A percentile compares a stretch with the other conserved stretches of the same genome.
Conservation (phyloP, 176 grass and related monocot species). For the Ensete glaucum region DNA sequence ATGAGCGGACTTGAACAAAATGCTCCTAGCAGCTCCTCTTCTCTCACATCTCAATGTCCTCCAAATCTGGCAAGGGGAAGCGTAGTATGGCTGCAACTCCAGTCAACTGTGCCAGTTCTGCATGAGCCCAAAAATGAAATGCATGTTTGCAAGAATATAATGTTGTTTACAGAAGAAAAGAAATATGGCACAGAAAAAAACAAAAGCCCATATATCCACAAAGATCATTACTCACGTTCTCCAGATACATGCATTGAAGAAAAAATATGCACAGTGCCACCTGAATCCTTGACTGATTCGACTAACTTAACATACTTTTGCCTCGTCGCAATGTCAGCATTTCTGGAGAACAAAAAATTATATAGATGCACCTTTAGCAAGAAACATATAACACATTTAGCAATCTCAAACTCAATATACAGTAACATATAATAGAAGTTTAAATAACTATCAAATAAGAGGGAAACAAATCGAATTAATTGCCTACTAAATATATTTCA, state of each 20-base stretch:
- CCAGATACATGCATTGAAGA: constrained; percentile 95
- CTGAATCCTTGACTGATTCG: constrained; percentile 56
- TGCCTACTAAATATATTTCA: not conserved
- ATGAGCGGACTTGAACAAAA: too few relatives aligned
- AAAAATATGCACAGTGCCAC: constrained; percentile 72
- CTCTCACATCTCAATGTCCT: constrained; percentile 86
- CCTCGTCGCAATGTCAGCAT: constrained; percentile 62
- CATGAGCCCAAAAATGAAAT: constrained; percentile 10
- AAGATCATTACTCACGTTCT: constrained; percentile 50
- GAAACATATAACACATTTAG: not conserved
- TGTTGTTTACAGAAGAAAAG: not conserved
- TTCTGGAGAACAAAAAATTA: constrained; percentile 36
- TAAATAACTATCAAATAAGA: too few relatives aligned
- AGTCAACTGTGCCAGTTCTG: constrained; percentile 76
- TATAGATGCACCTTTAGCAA: not conserved
- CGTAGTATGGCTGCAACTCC: constrained; percentile 88
- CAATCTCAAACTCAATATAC: too few relatives aligned
- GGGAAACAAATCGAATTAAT: not conserved
- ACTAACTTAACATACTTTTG: constrained; percentile 71
- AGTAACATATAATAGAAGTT: too few relatives aligned
- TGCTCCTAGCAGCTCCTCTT: too few relatives aligned
- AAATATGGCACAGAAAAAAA: not conserved
- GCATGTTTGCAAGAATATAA: not conserved
- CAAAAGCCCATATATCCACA: not conserved
- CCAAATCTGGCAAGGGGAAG: constrained; percentile 71